A percentile compares a stretch with the other conserved stretches of the same genome.
Evolutionary conservation across 148 eudicot genomes (phyloP).

Genomic region (Rhododendron vialii): DNA sequence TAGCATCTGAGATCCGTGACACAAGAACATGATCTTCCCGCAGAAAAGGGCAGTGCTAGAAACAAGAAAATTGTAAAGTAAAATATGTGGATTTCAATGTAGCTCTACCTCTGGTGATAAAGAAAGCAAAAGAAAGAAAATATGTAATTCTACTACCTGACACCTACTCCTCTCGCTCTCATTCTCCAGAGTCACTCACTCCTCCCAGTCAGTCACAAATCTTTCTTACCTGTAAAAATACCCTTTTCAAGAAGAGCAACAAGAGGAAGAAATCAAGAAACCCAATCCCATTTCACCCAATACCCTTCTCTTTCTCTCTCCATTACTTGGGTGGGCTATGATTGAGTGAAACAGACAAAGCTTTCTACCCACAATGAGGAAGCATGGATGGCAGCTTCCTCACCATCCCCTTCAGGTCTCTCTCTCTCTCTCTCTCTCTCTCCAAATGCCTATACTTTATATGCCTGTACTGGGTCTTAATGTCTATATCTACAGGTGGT

Average conservation of each 20-base stretch:
- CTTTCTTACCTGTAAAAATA: background rate
- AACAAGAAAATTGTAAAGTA: background rate
- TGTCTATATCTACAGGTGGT: constrained; percentile 58
- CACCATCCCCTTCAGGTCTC: constrained; percentile 91
- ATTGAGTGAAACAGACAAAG: constrained; percentile 34
- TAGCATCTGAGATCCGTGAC: background rate
- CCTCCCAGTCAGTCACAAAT: background rate
- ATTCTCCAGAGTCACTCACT: background rate
- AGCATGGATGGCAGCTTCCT: constrained; percentile 98
- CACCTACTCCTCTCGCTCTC: background rate
- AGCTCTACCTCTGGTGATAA: background rate
- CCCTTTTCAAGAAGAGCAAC: background rate
- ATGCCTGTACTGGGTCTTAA: background rate
- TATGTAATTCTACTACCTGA: background rate
- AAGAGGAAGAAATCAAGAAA: background rate
- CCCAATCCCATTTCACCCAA: background rate
- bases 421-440: background rate
- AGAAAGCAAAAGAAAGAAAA: no score
- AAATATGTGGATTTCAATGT: background rate
- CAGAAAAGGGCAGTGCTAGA: background rate
- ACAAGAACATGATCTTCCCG: background rate
- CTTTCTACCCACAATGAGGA: constrained; percentile 52
- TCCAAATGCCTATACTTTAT: background rate
- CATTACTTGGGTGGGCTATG: constrained; percentile 21
- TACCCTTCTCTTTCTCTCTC: background rate